Evolutionary conservation across 2,329 filamentous ascomycete genomes (phyloP).

Genomic region (Ceratocystis lukuohia): DNA sequence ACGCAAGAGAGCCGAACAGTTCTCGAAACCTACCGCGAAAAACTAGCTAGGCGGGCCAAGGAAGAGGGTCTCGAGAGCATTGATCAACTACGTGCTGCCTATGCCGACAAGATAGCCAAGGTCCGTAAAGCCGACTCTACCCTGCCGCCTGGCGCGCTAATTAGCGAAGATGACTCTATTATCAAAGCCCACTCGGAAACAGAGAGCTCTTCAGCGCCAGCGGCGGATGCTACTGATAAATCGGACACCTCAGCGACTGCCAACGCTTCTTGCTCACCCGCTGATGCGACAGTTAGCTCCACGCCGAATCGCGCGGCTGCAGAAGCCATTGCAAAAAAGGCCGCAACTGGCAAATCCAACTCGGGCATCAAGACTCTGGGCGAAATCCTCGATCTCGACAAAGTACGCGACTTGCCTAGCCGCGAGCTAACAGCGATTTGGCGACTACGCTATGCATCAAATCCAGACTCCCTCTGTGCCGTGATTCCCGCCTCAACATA

Average conservation of each 20-base stretch:
- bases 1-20: constrained; percentile 55
- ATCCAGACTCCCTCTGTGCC: constrained; percentile 68
- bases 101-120: constrained; percentile 67
- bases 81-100: constrained; percentile 64
- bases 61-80: constrained; percentile 57
- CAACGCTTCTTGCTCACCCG: constrained; percentile 22
- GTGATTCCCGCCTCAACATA: constrained; percentile 65
- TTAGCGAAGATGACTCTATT: constrained; percentile 3
- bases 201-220: constrained; percentile 20
- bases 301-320: constrained; percentile 26
- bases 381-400: constrained; percentile 60
- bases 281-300: constrained; percentile 21
- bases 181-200: background rate
- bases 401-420: constrained; percentile 55
- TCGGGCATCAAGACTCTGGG: constrained; percentile 34
- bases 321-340: constrained; percentile 18
- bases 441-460: constrained; percentile 70
- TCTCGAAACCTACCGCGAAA: constrained; percentile 73
- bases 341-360: constrained; percentile 15
- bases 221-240: constrained; percentile 23
- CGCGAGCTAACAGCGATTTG: constrained; percentile 81
- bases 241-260: constrained; percentile 1
- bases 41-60: constrained; percentile 70
- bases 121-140: constrained; percentile 55
- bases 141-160: constrained; percentile 16